Conservation (phyloP, 2,329 filamentous ascomycete species). For the Fusarium nurragi region DNA sequence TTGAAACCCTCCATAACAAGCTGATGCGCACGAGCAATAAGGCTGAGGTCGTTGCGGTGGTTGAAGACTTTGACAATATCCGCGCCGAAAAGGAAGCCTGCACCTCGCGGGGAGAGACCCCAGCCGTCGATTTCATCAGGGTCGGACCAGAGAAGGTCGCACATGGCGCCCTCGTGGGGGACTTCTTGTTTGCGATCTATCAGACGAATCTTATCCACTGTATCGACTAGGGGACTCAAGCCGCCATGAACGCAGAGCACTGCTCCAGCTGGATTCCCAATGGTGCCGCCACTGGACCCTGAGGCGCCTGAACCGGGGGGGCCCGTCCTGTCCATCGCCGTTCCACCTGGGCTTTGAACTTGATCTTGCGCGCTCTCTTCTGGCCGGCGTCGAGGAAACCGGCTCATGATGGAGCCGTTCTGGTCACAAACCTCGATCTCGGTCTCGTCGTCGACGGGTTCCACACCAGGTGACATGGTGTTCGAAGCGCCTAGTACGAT, state of each 20-base stretch:
- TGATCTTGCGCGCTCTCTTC: constrained; percentile 42
- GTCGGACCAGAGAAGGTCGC: constrained; percentile 96
- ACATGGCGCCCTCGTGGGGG: constrained; percentile 98
- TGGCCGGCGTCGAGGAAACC: constrained; percentile 66
- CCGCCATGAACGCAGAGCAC: constrained; percentile 97
- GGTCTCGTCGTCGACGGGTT: constrained; percentile 73
- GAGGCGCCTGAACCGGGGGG: constrained; percentile 84
- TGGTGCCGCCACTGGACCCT: constrained; percentile 69
- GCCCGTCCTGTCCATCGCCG: constrained; percentile 60
- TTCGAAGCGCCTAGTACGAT: constrained; percentile 88
- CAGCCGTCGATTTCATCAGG: constrained; percentile 98
- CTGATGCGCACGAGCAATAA: constrained; percentile 95
- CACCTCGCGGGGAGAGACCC: constrained; percentile 92
- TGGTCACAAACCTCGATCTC: constrained; percentile 95
- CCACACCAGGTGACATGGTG: constrained; percentile 62
- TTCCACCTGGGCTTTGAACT: constrained; percentile 43
- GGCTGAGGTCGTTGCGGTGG: constrained; percentile 87
- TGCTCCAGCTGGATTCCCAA: constrained; percentile 78
- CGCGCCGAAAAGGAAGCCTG: constrained; percentile 93
- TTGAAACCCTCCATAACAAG: constrained; percentile 99
- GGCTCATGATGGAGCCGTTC: constrained; percentile 79
- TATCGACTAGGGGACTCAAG: constrained; percentile 88
- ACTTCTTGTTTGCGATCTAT: constrained; percentile 98
- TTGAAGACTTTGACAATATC: constrained; percentile 98
- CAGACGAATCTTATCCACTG: constrained; percentile 92